phyloP scores from a whole-genome alignment of 2,329 filamentous ascomycete genomes.

The Trichoderma pleuroti region DNA sequence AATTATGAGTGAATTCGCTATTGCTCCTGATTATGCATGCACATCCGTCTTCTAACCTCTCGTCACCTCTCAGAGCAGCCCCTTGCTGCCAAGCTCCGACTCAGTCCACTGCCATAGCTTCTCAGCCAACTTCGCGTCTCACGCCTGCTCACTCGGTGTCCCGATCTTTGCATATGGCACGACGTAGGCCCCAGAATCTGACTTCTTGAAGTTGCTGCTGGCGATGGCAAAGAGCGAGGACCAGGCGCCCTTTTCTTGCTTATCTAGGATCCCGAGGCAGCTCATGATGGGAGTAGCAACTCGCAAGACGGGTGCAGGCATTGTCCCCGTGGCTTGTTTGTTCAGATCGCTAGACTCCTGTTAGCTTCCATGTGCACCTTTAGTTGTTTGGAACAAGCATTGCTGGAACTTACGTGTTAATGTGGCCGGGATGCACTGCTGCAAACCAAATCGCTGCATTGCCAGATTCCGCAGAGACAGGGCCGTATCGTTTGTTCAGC shows the following conservation, averaged over 20 bases:
- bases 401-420: conserved; percentile 14
- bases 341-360: conserved; percentile 18
- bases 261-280: conserved; percentile 23
- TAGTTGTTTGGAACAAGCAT: not conserved
- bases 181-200: conserved; percentile 24
- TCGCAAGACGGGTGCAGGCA: conserved; percentile 20
- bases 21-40: not conserved
- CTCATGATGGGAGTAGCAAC: conserved; percentile 19
- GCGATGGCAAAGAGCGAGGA: conserved; percentile 26
- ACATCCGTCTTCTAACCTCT: not conserved
- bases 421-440: conserved; percentile 21
- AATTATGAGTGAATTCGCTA: not conserved
- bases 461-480: not conserved
- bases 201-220: conserved; percentile 21
- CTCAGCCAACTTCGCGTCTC: conserved; percentile 20
- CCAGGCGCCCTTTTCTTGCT: conserved; percentile 23
- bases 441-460: conserved; percentile 1
- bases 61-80: not conserved
- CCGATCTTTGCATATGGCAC: conserved; percentile 26
- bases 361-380: not conserved
- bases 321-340: conserved; percentile 21
- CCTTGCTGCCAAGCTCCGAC: conserved; percentile 15
- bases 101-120: conserved; percentile 22
- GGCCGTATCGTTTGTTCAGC: conserved; percentile 37
- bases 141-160: conserved; percentile 22